Percentiles rank a stretch among this genome's conserved stretches.
phyloP scores from a whole-genome alignment of 1,284 basidiomycete species.

The Vanrija sp. region DNA sequence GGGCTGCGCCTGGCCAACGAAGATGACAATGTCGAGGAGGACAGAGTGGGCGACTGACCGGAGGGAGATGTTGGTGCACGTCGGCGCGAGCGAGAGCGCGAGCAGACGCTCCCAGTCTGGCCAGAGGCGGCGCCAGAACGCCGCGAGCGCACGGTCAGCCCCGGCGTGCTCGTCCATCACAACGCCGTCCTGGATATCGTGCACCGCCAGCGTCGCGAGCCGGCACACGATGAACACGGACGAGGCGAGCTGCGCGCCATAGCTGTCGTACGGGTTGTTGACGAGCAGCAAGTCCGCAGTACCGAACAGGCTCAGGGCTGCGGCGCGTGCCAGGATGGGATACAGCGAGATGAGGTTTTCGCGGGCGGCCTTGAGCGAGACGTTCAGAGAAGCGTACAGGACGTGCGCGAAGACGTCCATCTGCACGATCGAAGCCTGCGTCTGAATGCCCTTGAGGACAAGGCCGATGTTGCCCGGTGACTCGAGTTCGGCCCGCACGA shows the following conservation, averaged over 20 bases:
- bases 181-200: constrained; percentile 1
- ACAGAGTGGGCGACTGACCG: constrained; percentile 28
- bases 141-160: constrained; percentile 18
- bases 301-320: constrained; percentile 27
- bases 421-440: constrained; percentile 21
- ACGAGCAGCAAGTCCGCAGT: constrained; percentile 30
- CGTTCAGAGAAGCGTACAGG: constrained; percentile 25
- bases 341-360: constrained; percentile 26
- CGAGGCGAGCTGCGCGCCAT: constrained; percentile 32
- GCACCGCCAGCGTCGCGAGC: constrained; percentile 22
- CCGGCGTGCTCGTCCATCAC: not conserved
- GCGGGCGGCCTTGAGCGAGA: constrained; percentile 12
- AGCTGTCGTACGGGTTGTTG: constrained; percentile 21
- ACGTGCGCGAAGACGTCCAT: constrained; percentile 29
- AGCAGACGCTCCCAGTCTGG: constrained; percentile 40
- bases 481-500: constrained; percentile 26
- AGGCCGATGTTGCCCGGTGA: constrained; percentile 19
- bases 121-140: constrained; percentile 37
- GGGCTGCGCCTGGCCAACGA: constrained; percentile 23
- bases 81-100: constrained; percentile 21
- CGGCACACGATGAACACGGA: constrained; percentile 28
- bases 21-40: constrained; percentile 37
- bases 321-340: constrained; percentile 33
- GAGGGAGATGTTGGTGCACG: constrained; percentile 32
- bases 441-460: constrained; percentile 14